phyloP scores from a whole-genome alignment of 768 basidiomycete species.

The Termitomyces titanicus region DNA sequence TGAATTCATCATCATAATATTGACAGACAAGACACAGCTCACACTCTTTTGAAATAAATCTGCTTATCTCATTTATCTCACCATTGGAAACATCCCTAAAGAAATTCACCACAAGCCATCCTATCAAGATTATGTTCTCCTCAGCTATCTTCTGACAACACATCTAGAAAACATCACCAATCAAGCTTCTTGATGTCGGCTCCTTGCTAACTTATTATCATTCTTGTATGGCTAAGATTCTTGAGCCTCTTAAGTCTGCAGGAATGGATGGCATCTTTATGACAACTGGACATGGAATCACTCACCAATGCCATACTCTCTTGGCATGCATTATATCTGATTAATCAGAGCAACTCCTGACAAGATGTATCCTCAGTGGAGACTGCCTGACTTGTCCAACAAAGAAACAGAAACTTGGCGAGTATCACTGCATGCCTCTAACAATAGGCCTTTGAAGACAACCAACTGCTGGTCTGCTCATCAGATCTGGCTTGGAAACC shows the following conservation, averaged over 20 bases:
- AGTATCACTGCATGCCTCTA: conserved; percentile 2
- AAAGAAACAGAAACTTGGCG: conserved; percentile 16
- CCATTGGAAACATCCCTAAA: conserved; percentile 43
- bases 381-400: conserved; percentile 26
- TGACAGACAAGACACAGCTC: conserved; percentile 43
- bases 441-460: too few relatives aligned
- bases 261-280: conserved; percentile 22
- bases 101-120: conserved; percentile 33
- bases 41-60: conserved; percentile 33
- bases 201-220: conserved; percentile 35
- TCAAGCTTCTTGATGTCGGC: conserved; percentile 20
- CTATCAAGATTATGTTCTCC: conserved; percentile 30
- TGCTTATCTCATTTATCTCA: conserved; percentile 45
- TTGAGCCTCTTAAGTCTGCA: conserved; percentile 23
- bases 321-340: conserved; percentile 36
- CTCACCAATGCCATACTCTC: conserved; percentile 31
- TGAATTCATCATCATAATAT: conserved; percentile 42
- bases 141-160: conserved; percentile 37
- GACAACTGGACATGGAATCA: conserved; percentile 30
- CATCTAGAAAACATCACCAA: conserved; percentile 29
- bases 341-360: conserved; percentile 43
- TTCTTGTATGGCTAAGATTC: conserved; percentile 24
- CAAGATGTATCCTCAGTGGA: conserved; percentile 21
- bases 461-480: too few relatives aligned
- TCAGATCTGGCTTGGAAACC: too few relatives aligned